These are phyloP conservation scores for Neurospora discreta DNA, from an alignment of 495 filamentous ascomycete species.

Conservation along the genomic window DNA sequence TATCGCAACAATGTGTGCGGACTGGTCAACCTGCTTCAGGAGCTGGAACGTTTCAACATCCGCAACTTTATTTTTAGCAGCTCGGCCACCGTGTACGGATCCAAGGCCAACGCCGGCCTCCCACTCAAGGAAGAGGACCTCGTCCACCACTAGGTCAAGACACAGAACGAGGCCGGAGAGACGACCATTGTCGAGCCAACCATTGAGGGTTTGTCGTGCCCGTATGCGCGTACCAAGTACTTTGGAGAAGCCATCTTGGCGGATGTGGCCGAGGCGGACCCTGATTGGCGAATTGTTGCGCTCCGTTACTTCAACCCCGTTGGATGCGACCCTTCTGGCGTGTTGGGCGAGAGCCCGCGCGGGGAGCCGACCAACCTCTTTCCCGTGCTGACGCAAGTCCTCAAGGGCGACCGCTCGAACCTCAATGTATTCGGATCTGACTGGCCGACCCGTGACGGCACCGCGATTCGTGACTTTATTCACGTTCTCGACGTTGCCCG, in stretches of 20 bases:
- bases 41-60: conserved; percentile 46
- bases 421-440: conserved; percentile 52
- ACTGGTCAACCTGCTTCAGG: conserved; percentile 46
- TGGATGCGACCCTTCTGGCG: conserved; percentile 51
- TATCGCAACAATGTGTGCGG: conserved; percentile 58
- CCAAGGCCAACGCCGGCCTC: conserved; percentile 38
- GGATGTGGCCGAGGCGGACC: conserved; percentile 46
- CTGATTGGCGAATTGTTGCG: conserved; percentile 49
- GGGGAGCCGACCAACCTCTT: conserved; percentile 52
- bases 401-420: conserved; percentile 41
- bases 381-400: conserved; percentile 48
- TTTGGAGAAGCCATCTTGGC: conserved; percentile 56
- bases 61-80: conserved; percentile 58
- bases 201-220: conserved; percentile 47
- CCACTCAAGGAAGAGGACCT: conserved; percentile 51
- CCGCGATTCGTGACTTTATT: conserved; percentile 66
- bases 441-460: conserved; percentile 57
- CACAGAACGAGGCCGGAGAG: neutral
- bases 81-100: conserved; percentile 53
- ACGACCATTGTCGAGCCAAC: conserved; percentile 3
- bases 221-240: conserved; percentile 57
- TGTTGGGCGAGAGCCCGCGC: conserved; percentile 55
- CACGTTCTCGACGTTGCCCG: conserved; percentile 52
- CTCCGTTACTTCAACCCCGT: conserved; percentile 61
- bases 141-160: conserved; percentile 43